phyloP scores from a whole-genome alignment of 805 yeast genomes.

The Metschnikowia reukaufii region DNA sequence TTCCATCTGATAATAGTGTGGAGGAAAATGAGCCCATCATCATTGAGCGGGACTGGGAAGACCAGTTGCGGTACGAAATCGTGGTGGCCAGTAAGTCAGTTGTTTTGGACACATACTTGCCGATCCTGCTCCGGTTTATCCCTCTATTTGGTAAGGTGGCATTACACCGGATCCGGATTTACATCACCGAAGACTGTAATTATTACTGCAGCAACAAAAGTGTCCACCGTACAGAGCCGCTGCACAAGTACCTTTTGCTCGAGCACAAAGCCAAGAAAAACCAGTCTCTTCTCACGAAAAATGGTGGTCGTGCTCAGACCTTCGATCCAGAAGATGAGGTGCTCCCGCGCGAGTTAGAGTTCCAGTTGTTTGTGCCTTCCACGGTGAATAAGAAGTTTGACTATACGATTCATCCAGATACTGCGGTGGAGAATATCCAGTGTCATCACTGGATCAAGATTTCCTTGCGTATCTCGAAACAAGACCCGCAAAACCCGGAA shows the following conservation, averaged over 20 bases:
- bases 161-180: slow-evolving; percentile 81
- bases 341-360: slow-evolving; percentile 76
- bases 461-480: slow-evolving; percentile 72
- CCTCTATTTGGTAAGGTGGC: slow-evolving; percentile 83
- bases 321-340: slow-evolving; percentile 52
- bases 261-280: slow-evolving; percentile 72
- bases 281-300: slow-evolving; percentile 47
- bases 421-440: slow-evolving; percentile 75
- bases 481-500: slow-evolving; percentile 50
- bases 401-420: slow-evolving; percentile 72
- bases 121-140: slow-evolving; percentile 77
- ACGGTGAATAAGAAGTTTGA: slow-evolving; percentile 53
- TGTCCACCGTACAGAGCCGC: slow-evolving; percentile 91
- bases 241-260: slow-evolving; percentile 71
- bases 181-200: slow-evolving; percentile 85
- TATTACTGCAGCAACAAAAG: slow-evolving; percentile 83
- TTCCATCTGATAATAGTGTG: slow-evolving; percentile 72
- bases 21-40: slow-evolving; percentile 94
- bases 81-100: slow-evolving; percentile 87
- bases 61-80: slow-evolving; percentile 84
- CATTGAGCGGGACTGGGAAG: slow-evolving; percentile 91
- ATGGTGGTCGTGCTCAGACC: slow-evolving; percentile 29
- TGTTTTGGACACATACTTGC: slow-evolving; percentile 78
- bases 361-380: slow-evolving; percentile 82
- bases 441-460: slow-evolving; percentile 95